Base-by-base conservation (phyloP, 2,329 filamentous ascomycete species). In the Cladosporium sp. region DNA sequence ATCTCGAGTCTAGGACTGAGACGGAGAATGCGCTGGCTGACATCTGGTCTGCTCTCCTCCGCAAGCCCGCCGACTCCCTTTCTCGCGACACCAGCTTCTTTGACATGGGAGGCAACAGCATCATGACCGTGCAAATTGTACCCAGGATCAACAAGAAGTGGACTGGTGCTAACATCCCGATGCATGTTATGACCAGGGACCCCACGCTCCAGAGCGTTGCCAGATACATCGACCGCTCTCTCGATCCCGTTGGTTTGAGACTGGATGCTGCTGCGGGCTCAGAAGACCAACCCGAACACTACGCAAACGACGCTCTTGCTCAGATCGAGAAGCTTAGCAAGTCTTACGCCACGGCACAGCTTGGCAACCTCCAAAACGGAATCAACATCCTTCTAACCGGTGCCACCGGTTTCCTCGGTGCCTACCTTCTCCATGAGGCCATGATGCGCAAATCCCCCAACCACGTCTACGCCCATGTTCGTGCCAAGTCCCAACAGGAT, bases 371-470 rank as follows among this genome's bases (percentile, higher is more conserved):
- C 7, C 46, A 58, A 20, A 56, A 49, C 9, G 67, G 51, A 52
- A 64, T 59, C 54, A 71, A 56, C 0, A 76, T 93, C 9, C 86
- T 96, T 67, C 71, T 96, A 4, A 96, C 91, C 2, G 90, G 92
- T 38, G 89, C 88, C 3, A 96, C 91, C 4, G 91, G 91, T 2
- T 96, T 96, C 74, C 70, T 96, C 16, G 91, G 91, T 22, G 79
- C 87, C 0, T 94, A 90, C 62, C 74, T 96, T 9, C 72, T 94
- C 27, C 79, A 79, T 49, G 88, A 95, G 49, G 69, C 95, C 1
- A 75, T 96, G 1, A 78, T 78, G 33, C 76, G 85, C 19, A 59
- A 57, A 4, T 53, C 61, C 6, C 71, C 73, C 8, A 70, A 71
- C 13, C 83, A 79, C 57, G 76, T 95, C 8, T 82, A 95, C 51